phyloP scores from a whole-genome alignment of 306 rosid species.

The Pyrus betulifolia region DNA sequence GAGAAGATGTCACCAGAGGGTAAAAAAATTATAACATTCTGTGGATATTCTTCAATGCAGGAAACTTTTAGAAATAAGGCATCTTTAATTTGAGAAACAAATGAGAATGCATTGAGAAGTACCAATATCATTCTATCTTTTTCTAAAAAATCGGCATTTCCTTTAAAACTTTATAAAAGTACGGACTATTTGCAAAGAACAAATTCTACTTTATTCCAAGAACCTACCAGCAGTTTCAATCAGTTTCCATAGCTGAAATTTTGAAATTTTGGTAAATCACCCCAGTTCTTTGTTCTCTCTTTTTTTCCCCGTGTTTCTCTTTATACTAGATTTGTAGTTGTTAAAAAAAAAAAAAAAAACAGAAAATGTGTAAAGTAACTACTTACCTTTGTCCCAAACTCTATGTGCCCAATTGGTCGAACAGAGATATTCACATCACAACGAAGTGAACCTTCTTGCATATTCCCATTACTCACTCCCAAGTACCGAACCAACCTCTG shows the following conservation, averaged over 20 bases:
- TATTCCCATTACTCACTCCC: slow-evolving; percentile 93
- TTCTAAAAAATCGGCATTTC: background rate
- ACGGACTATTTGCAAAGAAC: background rate
- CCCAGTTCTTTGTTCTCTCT: background rate
- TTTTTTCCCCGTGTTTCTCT: background rate
- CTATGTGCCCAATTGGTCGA: slow-evolving; percentile 74
- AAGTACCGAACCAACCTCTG: slow-evolving; percentile 90
- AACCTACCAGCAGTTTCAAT: background rate
- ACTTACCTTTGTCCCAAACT: slow-evolving; percentile 78
- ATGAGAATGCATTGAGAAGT: background rate
- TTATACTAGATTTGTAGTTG: background rate
- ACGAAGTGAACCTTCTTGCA: slow-evolving; percentile 98
- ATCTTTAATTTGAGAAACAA: background rate
- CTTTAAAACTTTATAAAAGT: background rate
- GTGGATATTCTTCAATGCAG: background rate
- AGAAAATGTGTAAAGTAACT: background rate
- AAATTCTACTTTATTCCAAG: background rate
- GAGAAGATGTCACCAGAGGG: background rate
- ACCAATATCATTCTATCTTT: background rate
- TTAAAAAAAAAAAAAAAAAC: background rate
- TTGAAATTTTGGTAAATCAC: background rate
- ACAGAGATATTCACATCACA: slow-evolving; percentile 90
- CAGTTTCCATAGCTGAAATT: background rate
- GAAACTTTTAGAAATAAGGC: background rate
- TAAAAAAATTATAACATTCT: background rate